Evolutionary conservation across 2,329 filamentous ascomycete genomes (phyloP), one percentile per base, ranked within the genome.

Genomic region (Colletotrichum falcatum): DNA sequence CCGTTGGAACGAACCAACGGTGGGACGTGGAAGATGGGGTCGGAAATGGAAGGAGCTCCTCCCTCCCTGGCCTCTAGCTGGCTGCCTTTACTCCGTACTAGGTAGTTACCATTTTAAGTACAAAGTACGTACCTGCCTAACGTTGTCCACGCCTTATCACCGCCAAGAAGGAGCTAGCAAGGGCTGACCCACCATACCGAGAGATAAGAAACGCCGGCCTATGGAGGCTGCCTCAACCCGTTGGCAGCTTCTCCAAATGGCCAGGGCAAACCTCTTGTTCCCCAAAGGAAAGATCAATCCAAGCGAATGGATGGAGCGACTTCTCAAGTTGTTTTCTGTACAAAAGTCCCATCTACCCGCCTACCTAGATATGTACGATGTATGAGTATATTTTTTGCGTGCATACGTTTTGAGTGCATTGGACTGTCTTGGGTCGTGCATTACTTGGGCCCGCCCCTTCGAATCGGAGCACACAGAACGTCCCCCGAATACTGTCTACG

Each of bases 161-260:
- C 61, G 63, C 70, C 70, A 72, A 72, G 70, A 33, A 18, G n/a
- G 7, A 48, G 62, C 67, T 64, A 67, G 1, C 18, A 20, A 5
- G 6, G 26, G 5, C 1, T 5, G 35, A 7, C 44, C 67, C 67
- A 48, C 48, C n/a, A 12, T 66, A 33, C 67, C 67, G 63, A 72
- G 55, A 72, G 70, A 72, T 72, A 72, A 72, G 70, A 58, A 44
- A 48, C 18, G n/a, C 12, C 14, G 46, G 26, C 70, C 67, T 67
- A 72, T 72, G 16, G 44, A 44, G 20, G 33, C 23, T 16, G 11
- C 28, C 30, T 33, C 30, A 39, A 23, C 16, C 49, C 1, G 33
- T 33, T n/a, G 39, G 58, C 68, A 67, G 65, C 58, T 71, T 68
- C 56, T 70, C n/a, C 54, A 63, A 55, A 53, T 35, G 67, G 56